Evolutionary conservation across 306 rosid genomes (phyloP).

Genomic region (Lupinus albus): DNA sequence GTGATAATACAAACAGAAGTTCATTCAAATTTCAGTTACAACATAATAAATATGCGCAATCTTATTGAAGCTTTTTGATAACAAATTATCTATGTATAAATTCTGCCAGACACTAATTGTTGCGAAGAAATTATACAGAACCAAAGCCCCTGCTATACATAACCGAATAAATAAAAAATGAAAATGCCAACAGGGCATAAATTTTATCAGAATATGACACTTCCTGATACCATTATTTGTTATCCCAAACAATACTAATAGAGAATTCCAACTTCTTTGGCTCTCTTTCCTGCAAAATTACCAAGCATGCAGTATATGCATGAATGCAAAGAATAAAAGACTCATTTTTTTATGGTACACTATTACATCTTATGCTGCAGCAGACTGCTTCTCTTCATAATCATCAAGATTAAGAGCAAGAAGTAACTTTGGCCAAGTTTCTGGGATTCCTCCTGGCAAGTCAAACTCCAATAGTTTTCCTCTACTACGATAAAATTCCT

Average conservation of each 20-base stretch:
- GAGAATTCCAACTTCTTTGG: conserved; percentile 32
- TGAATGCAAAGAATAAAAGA: conserved; percentile 57
- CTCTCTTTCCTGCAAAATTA: conserved; percentile 59
- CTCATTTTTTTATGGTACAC: conserved; percentile 41
- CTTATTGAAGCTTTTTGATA: conserved; percentile 43
- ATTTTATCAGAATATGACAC: conserved; percentile 33
- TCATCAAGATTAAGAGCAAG: conserved; percentile 88
- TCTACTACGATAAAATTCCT: conserved; percentile 76
- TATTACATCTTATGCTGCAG: conserved; percentile 63
- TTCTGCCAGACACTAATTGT: not conserved
- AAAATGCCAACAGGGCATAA: conserved; percentile 33
- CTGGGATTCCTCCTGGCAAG: conserved; percentile 96
- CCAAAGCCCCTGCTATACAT: conserved; percentile 34
- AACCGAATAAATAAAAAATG: conserved; percentile 31
- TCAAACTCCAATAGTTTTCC: conserved; percentile 82
- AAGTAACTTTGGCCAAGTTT: conserved; percentile 94
- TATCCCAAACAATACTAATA: conserved; percentile 36
- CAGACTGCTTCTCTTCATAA: conserved; percentile 72
- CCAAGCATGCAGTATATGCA: conserved; percentile 48
- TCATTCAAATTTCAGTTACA: conserved; percentile 34
- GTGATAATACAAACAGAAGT: conserved; percentile 28
- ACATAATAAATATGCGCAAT: conserved; percentile 36
- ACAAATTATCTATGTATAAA: conserved; percentile 43
- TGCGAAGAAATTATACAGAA: conserved; percentile 34
- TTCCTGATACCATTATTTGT: conserved; percentile 42